Evolutionary conservation across 352 stramenopile genomes (phyloP).

Genomic region (Phytophthora tubulina): DNA sequence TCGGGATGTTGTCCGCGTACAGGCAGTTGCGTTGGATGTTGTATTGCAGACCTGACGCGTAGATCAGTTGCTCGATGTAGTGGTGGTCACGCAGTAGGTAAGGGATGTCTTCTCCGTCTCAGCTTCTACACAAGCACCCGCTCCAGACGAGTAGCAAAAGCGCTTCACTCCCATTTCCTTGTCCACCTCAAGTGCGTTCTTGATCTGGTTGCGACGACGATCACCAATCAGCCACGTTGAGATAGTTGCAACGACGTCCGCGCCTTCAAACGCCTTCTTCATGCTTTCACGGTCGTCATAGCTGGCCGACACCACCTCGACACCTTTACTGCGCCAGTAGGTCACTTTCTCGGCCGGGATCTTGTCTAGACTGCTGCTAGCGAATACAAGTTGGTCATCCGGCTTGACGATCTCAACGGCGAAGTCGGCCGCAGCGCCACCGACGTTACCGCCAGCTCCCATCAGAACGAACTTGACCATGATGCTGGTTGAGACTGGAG

Average conservation of each 20-base stretch:
- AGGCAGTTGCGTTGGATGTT: constrained; percentile 43
- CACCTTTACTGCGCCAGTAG: constrained; percentile 32
- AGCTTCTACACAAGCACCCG: constrained; percentile 26
- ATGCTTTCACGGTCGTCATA: constrained; percentile 41
- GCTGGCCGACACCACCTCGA: constrained; percentile 30
- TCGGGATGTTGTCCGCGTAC: constrained; percentile 40
- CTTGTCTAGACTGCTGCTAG: constrained; percentile 35
- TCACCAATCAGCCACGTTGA: constrained; percentile 44
- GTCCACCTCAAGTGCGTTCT: constrained; percentile 29
- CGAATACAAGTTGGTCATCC: constrained; percentile 40
- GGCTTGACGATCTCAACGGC: constrained; percentile 36
- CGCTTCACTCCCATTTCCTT: constrained; percentile 35
- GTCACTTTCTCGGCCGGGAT: constrained; percentile 30
- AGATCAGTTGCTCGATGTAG: constrained; percentile 37
- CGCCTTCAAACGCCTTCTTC: constrained; percentile 35
- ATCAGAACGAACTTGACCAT: constrained; percentile 44
- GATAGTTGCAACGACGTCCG: constrained; percentile 31
- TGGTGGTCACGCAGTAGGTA: constrained; percentile 37
- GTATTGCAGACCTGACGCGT: constrained; percentile 35
- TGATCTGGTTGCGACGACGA: constrained; percentile 34
- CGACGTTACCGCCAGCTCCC: constrained; percentile 36
- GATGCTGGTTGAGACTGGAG: not conserved
- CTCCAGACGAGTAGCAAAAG: constrained; percentile 35
- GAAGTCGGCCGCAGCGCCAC: constrained; percentile 35
- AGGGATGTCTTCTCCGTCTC: constrained; percentile 38